These are phyloP conservation scores for Protomyces lactucae-debilis DNA, from an alignment of 1,139 yeast species.

Conservation along the genomic window DNA sequence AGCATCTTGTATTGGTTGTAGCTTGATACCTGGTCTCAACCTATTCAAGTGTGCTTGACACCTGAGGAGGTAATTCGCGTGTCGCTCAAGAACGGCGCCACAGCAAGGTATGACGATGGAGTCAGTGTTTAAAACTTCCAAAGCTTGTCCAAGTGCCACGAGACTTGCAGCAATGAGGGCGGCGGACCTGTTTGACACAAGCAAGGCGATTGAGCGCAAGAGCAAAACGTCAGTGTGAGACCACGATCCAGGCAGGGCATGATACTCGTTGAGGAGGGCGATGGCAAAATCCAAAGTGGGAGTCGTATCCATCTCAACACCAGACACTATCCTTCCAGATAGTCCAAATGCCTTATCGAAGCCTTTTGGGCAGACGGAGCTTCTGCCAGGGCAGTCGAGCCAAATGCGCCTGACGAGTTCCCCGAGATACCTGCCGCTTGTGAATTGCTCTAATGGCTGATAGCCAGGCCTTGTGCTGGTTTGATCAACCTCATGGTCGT, in stretches of 20 bases:
- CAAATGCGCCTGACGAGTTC: constrained; percentile 69
- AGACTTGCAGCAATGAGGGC: constrained; percentile 75
- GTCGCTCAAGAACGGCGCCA: constrained; percentile 82
- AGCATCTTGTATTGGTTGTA: constrained; percentile 12
- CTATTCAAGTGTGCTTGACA: constrained; percentile 37
- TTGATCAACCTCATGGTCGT: constrained; percentile 64
- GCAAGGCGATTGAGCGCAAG: constrained; percentile 61
- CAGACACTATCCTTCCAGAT: constrained; percentile 36
- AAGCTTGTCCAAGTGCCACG: constrained; percentile 47
- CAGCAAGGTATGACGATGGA: constrained; percentile 63
- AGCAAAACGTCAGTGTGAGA: constrained; percentile 38
- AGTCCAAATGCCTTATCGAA: constrained; percentile 35
- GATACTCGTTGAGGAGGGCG: constrained; percentile 31
- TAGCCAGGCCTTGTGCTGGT: constrained; percentile 66
- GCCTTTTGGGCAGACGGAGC: constrained; percentile 32
- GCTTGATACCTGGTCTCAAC: constrained; percentile 32
- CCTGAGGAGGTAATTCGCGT: constrained; percentile 68
- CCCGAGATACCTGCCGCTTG: constrained; percentile 83
- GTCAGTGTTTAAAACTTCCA: constrained; percentile 38
- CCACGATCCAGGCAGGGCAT: constrained; percentile 32
- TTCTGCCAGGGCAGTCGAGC: constrained; percentile 49
- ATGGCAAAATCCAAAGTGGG: constrained; percentile 33
- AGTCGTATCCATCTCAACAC: constrained; percentile 34
- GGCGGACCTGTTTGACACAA: constrained; percentile 75
- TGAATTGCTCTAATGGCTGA: constrained; percentile 81